Base-by-base conservation (phyloP, 228 moss, liverwort and hornwort species). In the Sphagnum fallax region DNA sequence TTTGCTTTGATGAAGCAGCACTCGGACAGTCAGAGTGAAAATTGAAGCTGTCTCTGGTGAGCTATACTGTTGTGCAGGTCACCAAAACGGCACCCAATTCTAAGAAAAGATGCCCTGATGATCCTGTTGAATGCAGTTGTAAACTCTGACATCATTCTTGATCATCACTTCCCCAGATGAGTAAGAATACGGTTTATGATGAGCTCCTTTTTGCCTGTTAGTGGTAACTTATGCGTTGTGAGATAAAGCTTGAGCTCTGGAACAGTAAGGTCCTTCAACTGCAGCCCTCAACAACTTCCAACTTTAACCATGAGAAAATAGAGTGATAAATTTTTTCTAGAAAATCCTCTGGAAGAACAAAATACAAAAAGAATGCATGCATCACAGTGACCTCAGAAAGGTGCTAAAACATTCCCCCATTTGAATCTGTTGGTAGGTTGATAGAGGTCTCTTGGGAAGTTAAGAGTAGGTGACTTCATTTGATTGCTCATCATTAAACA, bases 181-280 rank as follows among this genome's bases (percentile, higher is more conserved):
- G 84, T 80, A 53, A 98, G 80, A 52, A 98, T 90, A 66, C 90
- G 79, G 47, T 74, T 83, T 5, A 94, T 75, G 57, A 98, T 74
- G 10, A 89, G 14, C 16, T 98, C 98, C 71, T 98, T 98, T 75
- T 93, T 98, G 53, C 98, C 98, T 8, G 92, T 82, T 50, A 98
- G 72, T 5, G 92, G 90, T 5, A 94, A 84, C 62, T 86, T 89
- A 77, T 88, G 72, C 47, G 94, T 89, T 59, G 90, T 82, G 78
- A 98, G 78, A 76, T 92, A 92, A 16, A 77, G 83, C 77, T 93
- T 93, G 50, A 98, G 90, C 76, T 98, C 91, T 65, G 87, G 88
- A 58, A 93, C 83, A 13, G 91, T 98, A 63, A 91, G 90, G 61
- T 92, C 92, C 79, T 94, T 98, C 53, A 98, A 77, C 98, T 97